Percentiles rank a stretch among this genome's conserved stretches.
Conservation (phyloP, 345 rosid genomes). For the Citrus sp. region DNA sequence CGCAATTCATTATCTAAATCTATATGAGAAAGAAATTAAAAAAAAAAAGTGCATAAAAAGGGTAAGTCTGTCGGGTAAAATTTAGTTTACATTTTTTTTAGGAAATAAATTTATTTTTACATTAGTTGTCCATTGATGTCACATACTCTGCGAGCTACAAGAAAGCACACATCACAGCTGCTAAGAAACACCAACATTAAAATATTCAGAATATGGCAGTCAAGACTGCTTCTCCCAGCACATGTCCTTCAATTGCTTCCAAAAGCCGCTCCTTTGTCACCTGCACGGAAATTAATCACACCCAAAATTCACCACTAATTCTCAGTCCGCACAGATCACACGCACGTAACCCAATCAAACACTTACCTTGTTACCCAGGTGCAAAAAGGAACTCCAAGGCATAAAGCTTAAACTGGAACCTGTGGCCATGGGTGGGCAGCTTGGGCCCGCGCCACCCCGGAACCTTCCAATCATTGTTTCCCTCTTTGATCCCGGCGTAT, state of each 20-base stretch:
- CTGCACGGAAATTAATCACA: constrained; percentile 22
- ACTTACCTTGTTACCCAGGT: constrained; percentile 61
- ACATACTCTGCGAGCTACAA: too few species aligned
- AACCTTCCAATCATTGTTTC: constrained; percentile 62
- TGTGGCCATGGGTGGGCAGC: constrained; percentile 57
- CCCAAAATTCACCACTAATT: too few species aligned
- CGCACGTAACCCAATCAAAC: not conserved
- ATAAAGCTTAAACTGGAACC: constrained; percentile 65
- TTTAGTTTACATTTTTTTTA: too few species aligned
- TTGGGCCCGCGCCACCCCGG: constrained; percentile 78
- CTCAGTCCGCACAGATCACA: not conserved
- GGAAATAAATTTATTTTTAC: too few species aligned
- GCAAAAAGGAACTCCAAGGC: constrained; percentile 74
- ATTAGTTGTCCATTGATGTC: too few species aligned
- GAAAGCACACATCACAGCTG: too few species aligned
- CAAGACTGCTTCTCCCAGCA: constrained; percentile 62
- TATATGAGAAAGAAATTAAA: too few species aligned
- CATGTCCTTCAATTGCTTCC: constrained; percentile 66
- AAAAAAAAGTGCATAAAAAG: too few species aligned
- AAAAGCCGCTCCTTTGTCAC: constrained; percentile 72
- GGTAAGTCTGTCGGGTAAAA: too few species aligned
- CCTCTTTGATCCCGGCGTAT: constrained; percentile 51
- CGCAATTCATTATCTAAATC: too few species aligned
- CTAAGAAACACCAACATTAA: too few species aligned
- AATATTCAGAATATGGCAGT: constrained; percentile 36